These are phyloP conservation scores for Kitagawia praeruptora DNA, from an alignment of 129 eudicot genomes.

Conservation along the genomic window DNA sequence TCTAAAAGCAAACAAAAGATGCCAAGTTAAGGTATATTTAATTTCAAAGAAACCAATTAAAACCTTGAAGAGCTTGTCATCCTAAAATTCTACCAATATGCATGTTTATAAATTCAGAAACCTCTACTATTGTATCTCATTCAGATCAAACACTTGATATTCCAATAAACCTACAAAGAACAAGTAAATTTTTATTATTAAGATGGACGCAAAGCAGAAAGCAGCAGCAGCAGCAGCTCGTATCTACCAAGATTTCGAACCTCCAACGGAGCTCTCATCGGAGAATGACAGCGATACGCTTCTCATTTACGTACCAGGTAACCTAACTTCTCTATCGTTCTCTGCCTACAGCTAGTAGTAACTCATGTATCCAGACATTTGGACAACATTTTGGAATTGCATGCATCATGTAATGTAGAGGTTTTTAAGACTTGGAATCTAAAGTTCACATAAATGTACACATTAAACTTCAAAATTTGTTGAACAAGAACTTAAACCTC, in stretches of 20 bases:
- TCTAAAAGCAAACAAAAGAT: not conserved
- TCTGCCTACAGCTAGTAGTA: no score
- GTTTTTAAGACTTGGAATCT: no score
- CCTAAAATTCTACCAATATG: not conserved
- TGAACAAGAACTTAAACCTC: no score
- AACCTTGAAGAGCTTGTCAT: not conserved
- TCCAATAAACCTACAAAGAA: not conserved
- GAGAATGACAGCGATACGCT: not conserved
- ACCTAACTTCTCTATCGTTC: not conserved
- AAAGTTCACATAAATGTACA: no score
- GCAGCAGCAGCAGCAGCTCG: conserved; percentile 1
- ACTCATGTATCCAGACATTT: no score
- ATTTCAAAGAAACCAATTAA: not conserved
- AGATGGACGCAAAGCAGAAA: not conserved
- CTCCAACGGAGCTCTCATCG: not conserved
- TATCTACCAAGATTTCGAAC: not conserved
- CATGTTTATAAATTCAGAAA: not conserved
- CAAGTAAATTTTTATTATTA: not conserved
- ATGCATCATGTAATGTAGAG: no score
- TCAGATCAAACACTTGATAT: not conserved
- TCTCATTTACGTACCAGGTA: not conserved
- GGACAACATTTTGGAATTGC: no score
- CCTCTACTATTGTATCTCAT: not conserved
- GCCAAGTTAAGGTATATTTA: not conserved
- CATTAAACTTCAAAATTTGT: no score